phyloP scores from a whole-genome alignment of 1,139 yeast genomes.

The Meyerozyma elateridarum region DNA sequence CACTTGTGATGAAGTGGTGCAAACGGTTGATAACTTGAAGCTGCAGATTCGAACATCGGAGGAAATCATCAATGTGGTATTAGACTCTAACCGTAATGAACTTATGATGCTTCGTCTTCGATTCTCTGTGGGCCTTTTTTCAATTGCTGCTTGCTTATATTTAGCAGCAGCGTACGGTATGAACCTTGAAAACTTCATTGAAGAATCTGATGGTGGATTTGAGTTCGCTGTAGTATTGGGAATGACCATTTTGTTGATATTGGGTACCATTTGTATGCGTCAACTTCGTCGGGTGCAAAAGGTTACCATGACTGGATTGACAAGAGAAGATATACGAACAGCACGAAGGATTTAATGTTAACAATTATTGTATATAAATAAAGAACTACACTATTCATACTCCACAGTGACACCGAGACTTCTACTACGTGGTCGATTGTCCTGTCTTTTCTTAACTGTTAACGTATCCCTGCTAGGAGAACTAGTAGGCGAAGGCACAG shows the following conservation, averaged over 20 bases:
- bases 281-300: constrained; percentile 32
- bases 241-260: constrained; percentile 20
- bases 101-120: constrained; percentile 43
- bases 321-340: constrained; percentile 4
- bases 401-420: too few species aligned
- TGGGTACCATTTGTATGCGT: constrained; percentile 25
- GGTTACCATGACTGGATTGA: constrained; percentile 36
- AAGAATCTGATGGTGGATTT: constrained; percentile 34
- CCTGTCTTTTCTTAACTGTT: not conserved
- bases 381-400: too few species aligned
- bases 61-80: constrained; percentile 41
- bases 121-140: constrained; percentile 37
- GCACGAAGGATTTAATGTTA: constrained; percentile 1
- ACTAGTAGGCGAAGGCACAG: constrained; percentile 36
- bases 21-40: constrained; percentile 36
- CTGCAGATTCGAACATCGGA: constrained; percentile 44
- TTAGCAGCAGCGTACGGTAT: constrained; percentile 43
- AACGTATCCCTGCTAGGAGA: constrained; percentile 26
- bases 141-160: constrained; percentile 37
- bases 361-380: constrained; percentile 1
- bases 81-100: constrained; percentile 45
- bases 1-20: constrained; percentile 43
- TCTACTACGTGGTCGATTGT: too few species aligned
- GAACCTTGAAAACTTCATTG: constrained; percentile 36
- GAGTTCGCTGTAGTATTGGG: constrained; percentile 29